Percentiles rank a stretch among this genome's conserved stretches.
phyloP scores from a whole-genome alignment of 2,329 filamentous ascomycete genomes.

The Neofusicoccum laricinum region DNA sequence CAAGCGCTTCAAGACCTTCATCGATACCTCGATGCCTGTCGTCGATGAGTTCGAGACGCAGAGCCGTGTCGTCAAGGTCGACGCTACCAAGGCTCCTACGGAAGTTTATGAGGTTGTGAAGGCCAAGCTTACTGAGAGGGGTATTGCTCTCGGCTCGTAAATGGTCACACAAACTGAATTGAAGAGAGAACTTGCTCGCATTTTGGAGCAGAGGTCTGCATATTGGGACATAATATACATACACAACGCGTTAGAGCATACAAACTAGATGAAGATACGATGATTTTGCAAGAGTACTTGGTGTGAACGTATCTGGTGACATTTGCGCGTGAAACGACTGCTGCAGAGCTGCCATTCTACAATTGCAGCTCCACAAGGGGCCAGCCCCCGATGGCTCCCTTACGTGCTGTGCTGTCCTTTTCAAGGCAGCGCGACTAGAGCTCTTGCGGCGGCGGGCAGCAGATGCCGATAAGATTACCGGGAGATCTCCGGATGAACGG shows the following conservation, averaged over 20 bases:
- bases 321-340: too few relatives aligned
- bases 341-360: too few relatives aligned
- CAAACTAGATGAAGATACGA: slow-evolving; percentile 1
- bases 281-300: background rate
- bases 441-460: background rate
- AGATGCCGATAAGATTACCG: slow-evolving; percentile 12
- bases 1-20: slow-evolving; percentile 92
- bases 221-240: background rate
- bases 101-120: slow-evolving; percentile 59
- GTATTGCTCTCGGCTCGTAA: slow-evolving; percentile 25
- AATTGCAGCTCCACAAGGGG: too few relatives aligned
- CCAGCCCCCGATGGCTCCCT: background rate
- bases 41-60: slow-evolving; percentile 78
- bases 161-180: background rate
- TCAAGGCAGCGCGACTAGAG: background rate
- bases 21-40: slow-evolving; percentile 97
- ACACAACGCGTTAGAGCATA: background rate
- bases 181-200: background rate
- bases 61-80: slow-evolving; percentile 75
- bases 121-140: slow-evolving; percentile 45
- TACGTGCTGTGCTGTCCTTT: slow-evolving; percentile 1
- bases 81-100: slow-evolving; percentile 66
- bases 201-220: background rate
- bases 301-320: background rate
- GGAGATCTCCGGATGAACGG: background rate